Base-by-base conservation (phyloP, 352 stramenopile genomes). In the Phytopythium delawarense region DNA sequence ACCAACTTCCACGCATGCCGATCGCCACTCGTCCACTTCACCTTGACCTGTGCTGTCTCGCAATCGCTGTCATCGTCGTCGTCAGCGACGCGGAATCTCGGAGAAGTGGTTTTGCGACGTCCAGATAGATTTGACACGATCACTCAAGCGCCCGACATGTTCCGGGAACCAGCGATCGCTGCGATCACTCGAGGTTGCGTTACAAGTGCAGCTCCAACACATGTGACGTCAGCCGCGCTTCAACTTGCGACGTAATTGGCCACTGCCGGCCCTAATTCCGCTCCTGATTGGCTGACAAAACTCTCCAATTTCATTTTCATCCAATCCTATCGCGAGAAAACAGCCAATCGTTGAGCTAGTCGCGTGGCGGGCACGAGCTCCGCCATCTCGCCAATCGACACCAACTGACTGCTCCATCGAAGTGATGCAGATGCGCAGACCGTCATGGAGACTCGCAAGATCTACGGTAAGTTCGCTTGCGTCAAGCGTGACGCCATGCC, bases 361-460 rank as follows among this genome's bases (percentile, higher is more conserved):
- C 49, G 49, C 49, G 49, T 55, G 49, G 21, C 49, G 2, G 25
- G 6, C 49, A 55, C 49, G 49, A 21, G 25, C 25, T 37, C 25
- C 5, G 0, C 6, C 9, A 55, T 55, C 28, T 55, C 49, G 49
- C 49, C 49, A 55, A 55, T 55, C 49, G 49, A 25, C 49, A 21
- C 25, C 25, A 18, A 50, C 7, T 50, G 44, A 50, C 44, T 48
- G 18, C 16, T 5, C 18, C 30, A 13, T 8, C 30, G 49, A 55
- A 55, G 49, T 55, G 49, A 34, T 21, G 4, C n/a, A 9, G 45
- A 30, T 51, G 45, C 45, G 6, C 45, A 20, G 12, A 39, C 2
- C 49, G 15, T 39, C 23, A 15, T 55, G 15, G 7, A n/a, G 21
- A 18, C 16, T 28, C 45, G 11, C 9, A 51, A 25, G 42, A 48